These are phyloP conservation scores for Sphagnum tenellum DNA, from an alignment of 225 moss, liverwort and hornwort species.

Conservation along the genomic window DNA sequence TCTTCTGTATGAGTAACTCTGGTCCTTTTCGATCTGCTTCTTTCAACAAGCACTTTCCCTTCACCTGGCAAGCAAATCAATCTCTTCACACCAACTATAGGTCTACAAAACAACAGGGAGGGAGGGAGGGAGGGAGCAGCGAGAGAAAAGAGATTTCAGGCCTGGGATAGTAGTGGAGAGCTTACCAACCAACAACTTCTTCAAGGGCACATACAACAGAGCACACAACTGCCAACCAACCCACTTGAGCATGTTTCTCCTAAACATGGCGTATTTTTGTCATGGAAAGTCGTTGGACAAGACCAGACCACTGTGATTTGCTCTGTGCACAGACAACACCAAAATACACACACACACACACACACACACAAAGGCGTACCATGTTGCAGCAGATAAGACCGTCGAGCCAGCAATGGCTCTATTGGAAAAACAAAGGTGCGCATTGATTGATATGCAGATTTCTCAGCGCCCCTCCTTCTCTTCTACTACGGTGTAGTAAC, in stretches of 20 bases:
- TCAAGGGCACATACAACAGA: neutral
- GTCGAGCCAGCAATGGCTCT: conserved; percentile 1
- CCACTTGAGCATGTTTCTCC: neutral
- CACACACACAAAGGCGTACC: neutral
- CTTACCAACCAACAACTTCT: too few species aligned
- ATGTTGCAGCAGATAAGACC: neutral
- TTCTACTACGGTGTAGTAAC: too few species aligned
- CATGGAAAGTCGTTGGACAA: neutral
- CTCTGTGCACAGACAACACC: too few species aligned
- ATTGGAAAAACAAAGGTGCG: neutral
- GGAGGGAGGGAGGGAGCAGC: neutral
- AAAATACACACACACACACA: too few species aligned
- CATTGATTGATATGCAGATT: neutral
- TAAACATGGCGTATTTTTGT: neutral
- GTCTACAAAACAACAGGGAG: neutral
- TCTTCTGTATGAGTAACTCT: neutral
- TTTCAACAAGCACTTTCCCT: conserved; percentile 1
- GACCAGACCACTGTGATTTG: too few species aligned
- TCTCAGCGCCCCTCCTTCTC: too few species aligned
- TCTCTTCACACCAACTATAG: neutral
- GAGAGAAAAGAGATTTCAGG: neutral
- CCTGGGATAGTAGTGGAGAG: too few species aligned
- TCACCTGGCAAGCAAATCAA: neutral
- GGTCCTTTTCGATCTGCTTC: conserved; percentile 1
- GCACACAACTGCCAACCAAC: neutral